Evolutionary conservation across 441 rosid species (phyloP).

Genomic region (Populus hybrid): DNA sequence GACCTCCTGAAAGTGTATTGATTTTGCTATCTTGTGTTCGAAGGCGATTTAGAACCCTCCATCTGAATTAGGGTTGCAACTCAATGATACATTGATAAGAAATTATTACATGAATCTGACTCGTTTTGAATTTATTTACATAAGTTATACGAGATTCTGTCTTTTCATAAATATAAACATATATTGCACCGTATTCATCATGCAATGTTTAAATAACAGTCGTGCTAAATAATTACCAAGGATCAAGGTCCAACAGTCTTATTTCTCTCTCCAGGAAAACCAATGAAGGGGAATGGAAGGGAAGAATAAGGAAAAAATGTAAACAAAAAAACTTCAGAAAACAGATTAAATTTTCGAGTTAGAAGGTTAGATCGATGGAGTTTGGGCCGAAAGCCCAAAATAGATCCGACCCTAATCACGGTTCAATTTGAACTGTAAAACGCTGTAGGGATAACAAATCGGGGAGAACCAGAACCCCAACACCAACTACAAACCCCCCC

Average conservation of each 20-base stretch:
- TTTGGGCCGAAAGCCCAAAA: neutral
- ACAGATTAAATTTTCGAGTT: neutral
- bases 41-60: neutral
- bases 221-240: neutral
- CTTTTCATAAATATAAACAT: neutral
- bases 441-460: neutral
- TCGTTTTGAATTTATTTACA: neutral
- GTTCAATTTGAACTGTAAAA: neutral
- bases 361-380: neutral
- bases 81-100: neutral
- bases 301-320: neutral
- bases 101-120: too few species aligned
- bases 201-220: neutral
- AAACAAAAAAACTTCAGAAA: neutral
- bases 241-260: neutral
- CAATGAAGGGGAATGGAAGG: neutral
- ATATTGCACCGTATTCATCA: neutral
- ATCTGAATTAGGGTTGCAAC: neutral
- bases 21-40: neutral
- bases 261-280: neutral
- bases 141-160: neutral
- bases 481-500: too few species aligned
- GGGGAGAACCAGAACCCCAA: neutral
- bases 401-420: too few species aligned
- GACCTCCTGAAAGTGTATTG: neutral